Evolutionary conservation across 75 land plant genomes (phyloP).

Genomic region (Pinus tabuliformis): DNA sequence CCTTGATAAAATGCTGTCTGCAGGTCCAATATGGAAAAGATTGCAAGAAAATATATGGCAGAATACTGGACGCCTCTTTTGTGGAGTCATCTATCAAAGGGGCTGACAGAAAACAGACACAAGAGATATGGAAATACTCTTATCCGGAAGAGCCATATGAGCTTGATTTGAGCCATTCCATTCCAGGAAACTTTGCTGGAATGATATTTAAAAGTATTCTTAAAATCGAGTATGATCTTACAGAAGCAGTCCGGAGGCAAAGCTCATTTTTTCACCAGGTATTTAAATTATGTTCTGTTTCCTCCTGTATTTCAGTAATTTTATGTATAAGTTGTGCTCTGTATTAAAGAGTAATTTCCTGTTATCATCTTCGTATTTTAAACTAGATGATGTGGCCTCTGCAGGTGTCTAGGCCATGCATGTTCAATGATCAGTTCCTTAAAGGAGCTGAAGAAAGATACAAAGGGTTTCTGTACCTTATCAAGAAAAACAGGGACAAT

Average conservation of each 20-base stretch:
- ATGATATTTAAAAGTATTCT: constrained; percentile 14
- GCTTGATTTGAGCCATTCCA: constrained; percentile 22
- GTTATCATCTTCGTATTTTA: constrained; percentile 1
- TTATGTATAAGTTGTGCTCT: neutral
- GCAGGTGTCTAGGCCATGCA: constrained; percentile 69
- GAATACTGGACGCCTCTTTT: constrained; percentile 46
- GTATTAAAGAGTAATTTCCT: constrained; percentile 2
- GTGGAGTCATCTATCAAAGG: constrained; percentile 37
- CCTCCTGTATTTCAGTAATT: neutral
- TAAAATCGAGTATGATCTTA: constrained; percentile 64
- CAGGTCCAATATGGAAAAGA: constrained; percentile 79
- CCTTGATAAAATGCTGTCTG: neutral
- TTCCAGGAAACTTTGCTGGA: neutral
- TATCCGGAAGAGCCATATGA: constrained; percentile 79
- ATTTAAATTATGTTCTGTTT: neutral
- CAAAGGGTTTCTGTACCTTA: constrained; percentile 80
- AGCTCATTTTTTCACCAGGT: constrained; percentile 91
- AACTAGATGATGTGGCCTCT: constrained; percentile 10
- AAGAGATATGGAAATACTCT: constrained; percentile 45
- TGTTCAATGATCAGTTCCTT: constrained; percentile 52
- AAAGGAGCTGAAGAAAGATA: constrained; percentile 74
- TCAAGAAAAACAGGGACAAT: constrained; percentile 62
- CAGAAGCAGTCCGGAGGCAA: constrained; percentile 76
- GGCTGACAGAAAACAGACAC: constrained; percentile 28
- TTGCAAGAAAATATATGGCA: constrained; percentile 69